A percentile compares a stretch with the other conserved stretches of the same genome.
Conservation (phyloP, 805 yeast species). For the Saccharomycopsis guyanensis region DNA sequence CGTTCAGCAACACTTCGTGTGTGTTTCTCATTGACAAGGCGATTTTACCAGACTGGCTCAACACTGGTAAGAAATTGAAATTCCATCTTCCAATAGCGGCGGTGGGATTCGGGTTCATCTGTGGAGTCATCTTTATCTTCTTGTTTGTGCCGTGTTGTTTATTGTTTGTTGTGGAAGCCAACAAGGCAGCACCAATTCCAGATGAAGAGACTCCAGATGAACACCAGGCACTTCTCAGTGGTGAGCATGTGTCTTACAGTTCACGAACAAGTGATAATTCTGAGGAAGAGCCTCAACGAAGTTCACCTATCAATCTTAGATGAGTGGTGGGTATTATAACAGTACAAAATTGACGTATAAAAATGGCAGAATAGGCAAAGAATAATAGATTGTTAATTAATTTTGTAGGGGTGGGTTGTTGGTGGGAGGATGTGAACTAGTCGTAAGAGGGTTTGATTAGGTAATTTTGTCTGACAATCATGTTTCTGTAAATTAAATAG, state of each 20-base stretch:
- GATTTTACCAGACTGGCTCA: constrained; percentile 57
- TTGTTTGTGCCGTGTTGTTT: constrained; percentile 31
- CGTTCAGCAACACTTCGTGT: constrained; percentile 35
- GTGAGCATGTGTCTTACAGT: background rate
- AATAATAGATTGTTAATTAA: no score
- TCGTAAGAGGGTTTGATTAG: no score
- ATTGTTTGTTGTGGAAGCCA: constrained; percentile 28
- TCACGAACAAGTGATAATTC: no score
- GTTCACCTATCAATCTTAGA: background rate
- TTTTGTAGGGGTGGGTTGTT: no score
- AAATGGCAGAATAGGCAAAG: no score
- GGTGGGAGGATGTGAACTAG: no score
- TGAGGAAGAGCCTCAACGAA: no score
- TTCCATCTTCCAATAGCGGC: constrained; percentile 63
- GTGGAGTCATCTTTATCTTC: constrained; percentile 45
- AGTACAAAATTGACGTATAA: no score
- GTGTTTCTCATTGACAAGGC: constrained; percentile 63
- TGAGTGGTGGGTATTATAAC: no score
- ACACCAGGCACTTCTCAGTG: background rate
- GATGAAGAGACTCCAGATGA: background rate
- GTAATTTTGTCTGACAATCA: no score
- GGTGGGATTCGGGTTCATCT: constrained; percentile 54
- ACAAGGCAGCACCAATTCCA: background rate
- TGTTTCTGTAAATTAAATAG: no score
- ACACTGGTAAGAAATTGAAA: constrained; percentile 40